Conservation (phyloP, 345 rosid species). For the Acer campestre region DNA sequence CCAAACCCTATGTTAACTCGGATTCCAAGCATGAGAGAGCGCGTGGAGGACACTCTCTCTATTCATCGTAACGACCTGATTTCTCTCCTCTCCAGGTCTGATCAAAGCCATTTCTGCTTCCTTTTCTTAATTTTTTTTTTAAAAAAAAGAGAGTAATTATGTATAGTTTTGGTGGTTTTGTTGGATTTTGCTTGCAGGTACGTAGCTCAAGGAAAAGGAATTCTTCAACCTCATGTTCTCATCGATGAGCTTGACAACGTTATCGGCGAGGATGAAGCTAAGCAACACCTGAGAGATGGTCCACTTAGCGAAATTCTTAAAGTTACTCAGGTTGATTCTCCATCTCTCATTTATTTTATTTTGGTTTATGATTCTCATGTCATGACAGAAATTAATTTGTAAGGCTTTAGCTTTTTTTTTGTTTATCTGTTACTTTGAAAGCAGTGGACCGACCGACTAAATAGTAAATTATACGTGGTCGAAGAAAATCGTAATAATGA, state of each 20-base stretch:
- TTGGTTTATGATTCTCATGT: background rate
- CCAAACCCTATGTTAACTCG: conserved; percentile 54
- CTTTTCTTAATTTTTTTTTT: no score
- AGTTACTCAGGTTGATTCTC: conserved; percentile 64
- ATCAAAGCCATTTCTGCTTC: background rate
- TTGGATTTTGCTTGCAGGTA: conserved; percentile 57
- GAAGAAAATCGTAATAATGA: background rate
- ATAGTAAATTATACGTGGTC: background rate
- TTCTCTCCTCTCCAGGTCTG: conserved; percentile 89
- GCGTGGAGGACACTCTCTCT: conserved; percentile 88
- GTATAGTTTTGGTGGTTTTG: conserved; percentile 14
- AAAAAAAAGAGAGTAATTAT: background rate
- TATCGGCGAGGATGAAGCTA: conserved; percentile 53
- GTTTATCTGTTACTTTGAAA: background rate
- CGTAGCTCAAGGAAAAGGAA: conserved; percentile 90
- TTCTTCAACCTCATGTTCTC: conserved; percentile 85
- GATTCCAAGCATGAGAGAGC: conserved; percentile 75
- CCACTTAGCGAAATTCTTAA: conserved; percentile 78
- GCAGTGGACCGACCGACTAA: background rate
- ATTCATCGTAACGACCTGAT: conserved; percentile 90
- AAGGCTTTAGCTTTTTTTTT: background rate
- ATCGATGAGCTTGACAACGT: conserved; percentile 77
- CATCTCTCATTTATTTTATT: background rate
- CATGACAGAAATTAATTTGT: background rate
- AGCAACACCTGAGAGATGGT: conserved; percentile 50